Evolutionary conservation across 768 basidiomycete genomes (phyloP), one percentile per base, ranked within the genome.

Genomic region (Leccinellum albellum): DNA sequence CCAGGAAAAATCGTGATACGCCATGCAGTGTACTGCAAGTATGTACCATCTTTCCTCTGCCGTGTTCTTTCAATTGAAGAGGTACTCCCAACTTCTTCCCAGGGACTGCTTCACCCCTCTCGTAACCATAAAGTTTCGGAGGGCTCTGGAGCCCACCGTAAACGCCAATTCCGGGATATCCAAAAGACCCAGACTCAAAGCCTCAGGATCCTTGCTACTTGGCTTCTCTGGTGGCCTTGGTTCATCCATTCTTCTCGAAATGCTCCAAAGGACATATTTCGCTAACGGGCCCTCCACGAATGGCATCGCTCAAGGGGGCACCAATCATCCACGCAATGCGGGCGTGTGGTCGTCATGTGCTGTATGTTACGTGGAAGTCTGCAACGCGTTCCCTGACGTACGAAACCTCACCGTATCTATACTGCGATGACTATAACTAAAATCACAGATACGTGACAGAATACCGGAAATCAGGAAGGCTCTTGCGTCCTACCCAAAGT

Each of bases 21-120:
- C 42, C 88, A 92, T 68, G 84, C 87, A 14, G 87, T 89, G 20
- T 93, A 92, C 66, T 93, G 91, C 88, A 89, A 84, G 90, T 90
- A 64, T 64, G 82, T 32, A 3, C 3, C 3, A 13, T 40, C 37
- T 15, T 35, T 15, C 6, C 20, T 12, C 20, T 15, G 13, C 24
- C 20, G 3, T 37, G 79, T 61, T 47, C 21, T 23, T 32, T 37
- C 9, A 10, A 47, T 50, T 9, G 3, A 14, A 32, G 20, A 29
- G 6, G 6, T 1, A 1, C 33, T n/a, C 12, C 24, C 44, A 35
- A 44, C 40, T 40, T 10, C 7, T 29, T 40, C 24, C 4, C 62
- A 87, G 86, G 70, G 79, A 76, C 4, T 91, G 89, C 64, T 90
- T 92, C 70, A 75, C 79, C 37, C 81, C 84, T 5, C 76, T 87